Base-by-base conservation (phyloP, 2,329 filamentous ascomycete species). In the Coniella vitis region DNA sequence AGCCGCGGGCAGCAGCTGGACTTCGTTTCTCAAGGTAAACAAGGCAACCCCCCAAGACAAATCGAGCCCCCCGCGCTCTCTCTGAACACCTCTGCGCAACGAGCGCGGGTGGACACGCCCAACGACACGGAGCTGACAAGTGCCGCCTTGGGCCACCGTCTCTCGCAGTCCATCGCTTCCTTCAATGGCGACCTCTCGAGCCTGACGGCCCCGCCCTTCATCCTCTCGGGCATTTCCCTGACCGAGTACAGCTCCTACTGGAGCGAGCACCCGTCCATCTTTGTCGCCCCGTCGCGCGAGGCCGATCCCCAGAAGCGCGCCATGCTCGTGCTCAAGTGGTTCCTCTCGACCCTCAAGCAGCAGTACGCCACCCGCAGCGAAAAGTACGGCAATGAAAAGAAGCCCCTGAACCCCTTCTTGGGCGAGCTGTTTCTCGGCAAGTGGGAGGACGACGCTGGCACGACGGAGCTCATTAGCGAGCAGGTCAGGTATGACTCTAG, bases 381-480 rank as follows among this genome's bases (percentile, higher is more conserved):
- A 58, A 72, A 82, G 59, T 83, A 76, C 55, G 90, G 89, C 43
- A 93, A 89, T 62, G 91, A 96, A 75, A 97, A 97, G 81, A 98
- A 97, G 74, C 91, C 91, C 2, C 71, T 98, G 52, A 97, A 98
- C 63, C 93, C 93, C 0, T 97, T 98, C 70, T 71, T 98, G 32
- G 91, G 91, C 49, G 91, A 98, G 72, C 78, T 97, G 31, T 97
- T 96, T 69, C 69, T 97, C 22, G 93, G 91, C 20, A 86, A 83
- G 60, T 98, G 93, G 93, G 80, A 85, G 51, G 87, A 95, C 62
- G 76, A 81, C 40, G 80, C 81, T 46, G 91, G 91, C 49, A 85
- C 83, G 41, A 97, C 93, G 22, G 81, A 86, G 58, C 77, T 98
- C 56, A 78, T 95, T 60, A 95, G 89, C 62, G 91, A 97, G 72